A percentile compares a stretch with the other conserved stretches of the same genome.
Conservation (phyloP, 108 stramenopile genomes). For the Pseudonitzschia delicatissima region DNA sequence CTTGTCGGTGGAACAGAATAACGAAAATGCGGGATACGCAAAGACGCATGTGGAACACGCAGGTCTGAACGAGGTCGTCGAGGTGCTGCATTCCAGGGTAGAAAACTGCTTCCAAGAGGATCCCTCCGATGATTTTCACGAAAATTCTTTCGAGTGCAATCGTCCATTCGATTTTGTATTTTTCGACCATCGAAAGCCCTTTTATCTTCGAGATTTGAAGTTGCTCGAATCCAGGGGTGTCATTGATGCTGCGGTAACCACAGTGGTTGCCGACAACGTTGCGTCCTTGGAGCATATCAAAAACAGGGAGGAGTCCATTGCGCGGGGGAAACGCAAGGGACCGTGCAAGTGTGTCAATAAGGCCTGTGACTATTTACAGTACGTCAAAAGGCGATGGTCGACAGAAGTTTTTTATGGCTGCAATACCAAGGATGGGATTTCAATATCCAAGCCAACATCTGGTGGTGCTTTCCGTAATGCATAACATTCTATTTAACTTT, state of each 20-base stretch:
- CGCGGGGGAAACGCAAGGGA: constrained; percentile 3
- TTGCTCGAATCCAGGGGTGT: background rate
- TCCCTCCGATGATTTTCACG: background rate
- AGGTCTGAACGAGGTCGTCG: background rate
- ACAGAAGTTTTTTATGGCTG: background rate
- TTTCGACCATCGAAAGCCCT: constrained; percentile 8
- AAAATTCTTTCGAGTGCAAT: background rate
- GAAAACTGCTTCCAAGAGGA: background rate
- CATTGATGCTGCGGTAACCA: background rate
- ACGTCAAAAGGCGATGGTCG: background rate
- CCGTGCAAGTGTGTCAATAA: constrained; percentile 7
- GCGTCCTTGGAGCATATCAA: background rate
- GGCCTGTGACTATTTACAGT: background rate
- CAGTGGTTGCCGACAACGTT: constrained; percentile 3
- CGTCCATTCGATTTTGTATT: background rate
- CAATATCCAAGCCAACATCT: background rate
- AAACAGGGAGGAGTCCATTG: background rate
- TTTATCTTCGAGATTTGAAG: constrained; percentile 6
- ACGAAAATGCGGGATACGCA: background rate
- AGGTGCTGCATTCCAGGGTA: background rate
- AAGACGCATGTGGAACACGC: background rate
- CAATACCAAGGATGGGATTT: constrained; percentile 1
- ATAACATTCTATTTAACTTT: no score
- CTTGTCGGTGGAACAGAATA: constrained; percentile 10
- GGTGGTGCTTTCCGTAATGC: no score